These are phyloP conservation scores for Wickerhamiella vanderwaltii DNA, from an alignment of 805 yeast species.

Conservation along the genomic window DNA sequence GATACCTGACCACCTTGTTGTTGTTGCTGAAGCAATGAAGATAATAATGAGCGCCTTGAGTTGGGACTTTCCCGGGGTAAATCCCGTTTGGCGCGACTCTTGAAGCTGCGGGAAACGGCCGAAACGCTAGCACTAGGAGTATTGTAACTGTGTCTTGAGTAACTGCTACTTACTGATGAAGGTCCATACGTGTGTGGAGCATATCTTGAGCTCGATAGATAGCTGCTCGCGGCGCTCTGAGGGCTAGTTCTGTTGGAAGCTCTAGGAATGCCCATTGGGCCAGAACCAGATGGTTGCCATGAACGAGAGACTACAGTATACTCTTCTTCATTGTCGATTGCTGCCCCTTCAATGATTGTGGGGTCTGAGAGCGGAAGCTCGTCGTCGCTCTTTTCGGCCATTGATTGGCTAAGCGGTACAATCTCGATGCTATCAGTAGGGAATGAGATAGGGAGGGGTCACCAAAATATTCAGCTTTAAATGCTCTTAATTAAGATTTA, in stretches of 20 bases:
- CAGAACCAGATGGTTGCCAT: slow-evolving; percentile 5
- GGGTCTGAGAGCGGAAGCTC: slow-evolving; percentile 18
- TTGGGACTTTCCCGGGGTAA: background rate
- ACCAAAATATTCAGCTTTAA: too few relatives aligned
- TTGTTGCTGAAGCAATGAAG: slow-evolving; percentile 6
- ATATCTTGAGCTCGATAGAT: slow-evolving; percentile 19
- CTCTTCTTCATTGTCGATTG: slow-evolving; percentile 13
- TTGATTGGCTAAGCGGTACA: slow-evolving; percentile 10
- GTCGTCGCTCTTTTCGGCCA: slow-evolving; percentile 14
- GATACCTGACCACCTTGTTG: background rate
- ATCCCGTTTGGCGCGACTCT: slow-evolving; percentile 2
- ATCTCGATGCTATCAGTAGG: too few relatives aligned
- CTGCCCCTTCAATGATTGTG: slow-evolving; percentile 23
- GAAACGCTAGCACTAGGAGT: slow-evolving; percentile 18
- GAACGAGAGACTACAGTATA: background rate
- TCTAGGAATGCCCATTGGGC: slow-evolving; percentile 11
- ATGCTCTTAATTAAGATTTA: too few relatives aligned
- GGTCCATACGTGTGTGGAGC: slow-evolving; percentile 25
- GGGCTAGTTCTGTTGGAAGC: slow-evolving; percentile 7
- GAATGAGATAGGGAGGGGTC: too few relatives aligned
- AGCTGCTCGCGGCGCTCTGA: slow-evolving; percentile 16
- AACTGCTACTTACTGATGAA: slow-evolving; percentile 9
- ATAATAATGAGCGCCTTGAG: slow-evolving; percentile 5
- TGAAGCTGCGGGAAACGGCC: slow-evolving; percentile 5
- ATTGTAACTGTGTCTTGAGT: background rate